Conservation (phyloP, 73 alveolate genomes). For the Paramecium biaurelia region DNA sequence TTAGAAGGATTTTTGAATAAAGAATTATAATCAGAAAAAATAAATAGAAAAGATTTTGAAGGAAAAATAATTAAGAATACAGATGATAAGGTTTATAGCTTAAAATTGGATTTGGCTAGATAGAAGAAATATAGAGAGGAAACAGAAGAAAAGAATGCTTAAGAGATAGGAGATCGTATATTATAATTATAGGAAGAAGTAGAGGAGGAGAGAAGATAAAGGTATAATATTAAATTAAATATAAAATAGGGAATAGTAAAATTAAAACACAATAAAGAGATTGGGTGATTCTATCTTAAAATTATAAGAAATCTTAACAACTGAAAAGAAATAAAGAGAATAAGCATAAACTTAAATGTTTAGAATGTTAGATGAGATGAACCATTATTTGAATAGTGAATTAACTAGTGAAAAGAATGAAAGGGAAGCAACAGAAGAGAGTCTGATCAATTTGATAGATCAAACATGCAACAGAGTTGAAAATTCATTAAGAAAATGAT, state of each 20-base stretch:
- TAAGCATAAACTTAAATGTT: slow-evolving; percentile 69
- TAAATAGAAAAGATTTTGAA: slow-evolving; percentile 75
- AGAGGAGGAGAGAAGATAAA: slow-evolving; percentile 64
- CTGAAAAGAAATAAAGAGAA: slow-evolving; percentile 75
- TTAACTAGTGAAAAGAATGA: slow-evolving; percentile 67
- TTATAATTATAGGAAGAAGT: slow-evolving; percentile 31
- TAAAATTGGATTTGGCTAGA: slow-evolving; percentile 77
- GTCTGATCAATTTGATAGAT: slow-evolving; percentile 68
- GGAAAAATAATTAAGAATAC: slow-evolving; percentile 67
- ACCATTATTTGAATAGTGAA: slow-evolving; percentile 66
- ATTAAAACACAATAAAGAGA: slow-evolving; percentile 54
- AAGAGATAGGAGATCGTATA: slow-evolving; percentile 51
- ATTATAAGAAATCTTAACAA: slow-evolving; percentile 68
- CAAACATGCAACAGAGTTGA: slow-evolving; percentile 82
- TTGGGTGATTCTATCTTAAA: slow-evolving; percentile 73
- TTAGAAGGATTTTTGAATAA: slow-evolving; percentile 72
- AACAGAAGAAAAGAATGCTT: slow-evolving; percentile 51
- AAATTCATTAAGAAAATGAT: slow-evolving; percentile 64
- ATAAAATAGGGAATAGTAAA: slow-evolving; percentile 68
- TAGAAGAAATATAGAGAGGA: slow-evolving; percentile 80
- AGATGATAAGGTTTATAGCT: slow-evolving; percentile 74
- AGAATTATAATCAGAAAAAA: slow-evolving; percentile 74
- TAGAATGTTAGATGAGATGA: slow-evolving; percentile 79
- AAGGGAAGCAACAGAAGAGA: slow-evolving; percentile 79
- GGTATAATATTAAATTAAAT: neutral